Evolutionary conservation across 176 grass and related monocot genomes (phyloP).

Genomic region (Avena sativa): DNA sequence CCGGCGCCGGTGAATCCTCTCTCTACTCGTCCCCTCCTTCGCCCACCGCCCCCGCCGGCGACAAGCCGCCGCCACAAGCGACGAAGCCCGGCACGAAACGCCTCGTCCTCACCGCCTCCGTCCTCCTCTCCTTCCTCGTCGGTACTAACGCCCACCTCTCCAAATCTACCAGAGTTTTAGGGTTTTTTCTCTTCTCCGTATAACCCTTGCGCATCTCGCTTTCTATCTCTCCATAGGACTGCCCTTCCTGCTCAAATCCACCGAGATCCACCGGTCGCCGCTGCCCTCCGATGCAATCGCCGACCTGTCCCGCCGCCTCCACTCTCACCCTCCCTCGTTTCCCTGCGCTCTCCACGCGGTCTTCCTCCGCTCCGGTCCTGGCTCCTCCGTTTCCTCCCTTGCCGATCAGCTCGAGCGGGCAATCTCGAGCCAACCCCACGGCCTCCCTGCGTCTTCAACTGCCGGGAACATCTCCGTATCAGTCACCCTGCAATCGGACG

Average conservation of each 20-base stretch:
- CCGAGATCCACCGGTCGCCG: slow-evolving; percentile 85
- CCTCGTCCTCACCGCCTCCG: slow-evolving; percentile 66
- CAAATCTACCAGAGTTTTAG: background rate
- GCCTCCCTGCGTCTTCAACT: background rate
- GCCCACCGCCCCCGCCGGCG: background rate
- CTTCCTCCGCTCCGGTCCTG: slow-evolving; percentile 48
- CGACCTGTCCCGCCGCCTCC: slow-evolving; percentile 61
- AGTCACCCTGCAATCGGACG: slow-evolving; percentile 58
- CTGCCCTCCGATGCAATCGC: slow-evolving; percentile 82
- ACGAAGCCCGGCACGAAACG: slow-evolving; percentile 75
- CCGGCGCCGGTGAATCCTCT: background rate
- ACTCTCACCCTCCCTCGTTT: slow-evolving; percentile 61
- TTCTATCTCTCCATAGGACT: slow-evolving; percentile 42
- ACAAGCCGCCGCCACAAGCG: slow-evolving; percentile 20
- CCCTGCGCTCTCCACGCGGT: slow-evolving; percentile 68
- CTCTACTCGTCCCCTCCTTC: background rate
- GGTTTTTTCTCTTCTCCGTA: background rate
- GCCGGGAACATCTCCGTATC: slow-evolving; percentile 60
- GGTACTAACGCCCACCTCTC: slow-evolving; percentile 40
- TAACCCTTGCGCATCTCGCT: slow-evolving; percentile 10
- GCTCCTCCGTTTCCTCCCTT: slow-evolving; percentile 37
- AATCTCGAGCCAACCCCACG: slow-evolving; percentile 58
- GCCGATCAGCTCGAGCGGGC: slow-evolving; percentile 42
- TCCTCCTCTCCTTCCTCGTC: slow-evolving; percentile 78
- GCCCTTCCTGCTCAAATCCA: slow-evolving; percentile 84